Base-by-base conservation (phyloP, 345 rosid genomes). In the Triadica sebifera region DNA sequence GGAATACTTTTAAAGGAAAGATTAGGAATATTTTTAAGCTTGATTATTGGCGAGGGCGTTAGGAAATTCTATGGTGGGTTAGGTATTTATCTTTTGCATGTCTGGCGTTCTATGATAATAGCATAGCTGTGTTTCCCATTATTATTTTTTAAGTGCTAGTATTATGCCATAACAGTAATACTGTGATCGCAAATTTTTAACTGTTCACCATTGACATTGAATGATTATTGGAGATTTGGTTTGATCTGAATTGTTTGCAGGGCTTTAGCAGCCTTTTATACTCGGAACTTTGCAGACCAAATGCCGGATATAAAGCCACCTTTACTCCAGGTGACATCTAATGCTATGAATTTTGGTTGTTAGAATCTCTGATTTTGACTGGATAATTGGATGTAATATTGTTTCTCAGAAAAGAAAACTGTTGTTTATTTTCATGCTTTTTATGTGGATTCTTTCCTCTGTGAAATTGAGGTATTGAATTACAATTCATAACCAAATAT, bases 191-290 rank as follows among this genome's bases (percentile, higher is more conserved):
- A 53, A 45, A 25, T 62, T 37, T 47, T 56, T 60, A 57, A 15
- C 74, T 67, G n/a, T 38, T 10, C 29, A 61, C 46, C 19, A 17
- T 61, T 64, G 9, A 57, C 56, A 43, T 60, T 41, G 46, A 74
- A 69, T 71, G 56, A 22, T 25, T 72, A 47, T 66, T 70, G 3
- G 50, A 22, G 55, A 45, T 50, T 61, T n/a, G n/a, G n/a, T n/a
- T n/a, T 72, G 65, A 52, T 80, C 51, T 60, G 43, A 57, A 29
- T 75, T 51, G 16, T 72, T 80, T 85, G 70, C 93, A 93, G 98
- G 79, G 84, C 89, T 74, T 85, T 93, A 71, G 93, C 96, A 74
- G 97, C 97, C 70, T 91, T 91, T 86, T 93, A 93, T 68, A 89
- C 97, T 70, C 89, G 93, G 67, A 89, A 83, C 79, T 87, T 93